A percentile compares a stretch with the other conserved stretches of the same genome.
phyloP scores from a whole-genome alignment of 129 eudicot genomes.

The Dittrichia graveolens region DNA sequence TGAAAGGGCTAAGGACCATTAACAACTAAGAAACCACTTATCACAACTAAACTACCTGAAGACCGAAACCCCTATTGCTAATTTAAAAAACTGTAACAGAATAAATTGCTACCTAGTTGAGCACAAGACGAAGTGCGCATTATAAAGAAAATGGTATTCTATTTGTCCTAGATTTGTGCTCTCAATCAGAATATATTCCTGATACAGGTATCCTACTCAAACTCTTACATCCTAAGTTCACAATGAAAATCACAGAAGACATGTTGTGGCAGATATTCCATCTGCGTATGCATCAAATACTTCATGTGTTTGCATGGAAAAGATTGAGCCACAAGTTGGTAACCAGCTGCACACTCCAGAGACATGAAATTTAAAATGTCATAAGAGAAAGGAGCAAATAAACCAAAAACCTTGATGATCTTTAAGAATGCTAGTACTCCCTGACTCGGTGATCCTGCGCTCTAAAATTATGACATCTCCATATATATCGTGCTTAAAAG shows the following conservation, averaged over 20 bases:
- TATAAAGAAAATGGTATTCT: background rate
- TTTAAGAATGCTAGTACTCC: conserved; percentile 60
- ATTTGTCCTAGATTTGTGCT: background rate
- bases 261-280: too few species aligned
- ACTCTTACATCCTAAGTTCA: too few species aligned
- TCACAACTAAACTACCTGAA: background rate
- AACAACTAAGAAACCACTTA: background rate
- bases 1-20: background rate
- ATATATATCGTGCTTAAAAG: conserved; percentile 70
- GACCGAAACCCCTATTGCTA: background rate
- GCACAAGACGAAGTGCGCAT: background rate
- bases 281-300: background rate
- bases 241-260: too few species aligned
- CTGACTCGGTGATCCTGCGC: conserved; percentile 73
- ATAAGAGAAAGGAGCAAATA: conserved; percentile 4
- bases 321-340: background rate
- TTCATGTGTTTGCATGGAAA: background rate
- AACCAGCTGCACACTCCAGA: background rate
- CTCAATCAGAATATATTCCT: conserved; percentile 7
- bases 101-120: background rate
- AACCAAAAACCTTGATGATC: conserved; percentile 67
- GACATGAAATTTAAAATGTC: background rate
- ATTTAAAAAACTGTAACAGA: too few species aligned
- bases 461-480: conserved; percentile 77
- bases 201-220: background rate